phyloP scores from a whole-genome alignment of 2,329 filamentous ascomycete species.

The Alternaria sp. region DNA sequence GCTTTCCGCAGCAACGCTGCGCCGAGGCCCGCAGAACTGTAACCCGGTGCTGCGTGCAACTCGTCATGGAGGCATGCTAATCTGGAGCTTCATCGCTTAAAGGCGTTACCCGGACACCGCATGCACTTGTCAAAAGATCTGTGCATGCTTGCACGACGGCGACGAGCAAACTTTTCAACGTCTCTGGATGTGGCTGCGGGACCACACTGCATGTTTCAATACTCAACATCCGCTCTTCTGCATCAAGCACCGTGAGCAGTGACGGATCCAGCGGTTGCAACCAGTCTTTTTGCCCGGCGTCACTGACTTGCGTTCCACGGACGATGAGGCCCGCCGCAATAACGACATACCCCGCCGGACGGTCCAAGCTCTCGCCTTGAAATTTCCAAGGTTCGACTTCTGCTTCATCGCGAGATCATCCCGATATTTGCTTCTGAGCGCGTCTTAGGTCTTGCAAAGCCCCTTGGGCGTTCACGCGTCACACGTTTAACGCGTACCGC shows the following conservation, averaged over 20 bases:
- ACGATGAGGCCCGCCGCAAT: slow-evolving; percentile 26
- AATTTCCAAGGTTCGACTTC: slow-evolving; percentile 25
- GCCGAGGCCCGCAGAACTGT: slow-evolving; percentile 17
- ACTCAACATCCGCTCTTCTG: slow-evolving; percentile 19
- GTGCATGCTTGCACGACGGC: slow-evolving; percentile 30
- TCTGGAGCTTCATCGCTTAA: slow-evolving; percentile 29
- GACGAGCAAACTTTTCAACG: slow-evolving; percentile 41
- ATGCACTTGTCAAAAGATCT: slow-evolving; percentile 33
- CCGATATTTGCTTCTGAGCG: slow-evolving; percentile 15
- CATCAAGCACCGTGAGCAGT: slow-evolving; percentile 14
- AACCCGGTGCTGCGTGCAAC: slow-evolving; percentile 21
- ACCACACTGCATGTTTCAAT: slow-evolving; percentile 36
- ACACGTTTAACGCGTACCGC: slow-evolving; percentile 17
- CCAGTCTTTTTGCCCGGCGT: slow-evolving; percentile 16
- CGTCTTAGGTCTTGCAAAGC: slow-evolving; percentile 8
- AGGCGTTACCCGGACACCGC: slow-evolving; percentile 31
- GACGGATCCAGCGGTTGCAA: slow-evolving; percentile 7
- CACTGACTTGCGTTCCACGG: slow-evolving; percentile 22
- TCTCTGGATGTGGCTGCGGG: slow-evolving; percentile 28
- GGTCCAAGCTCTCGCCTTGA: slow-evolving; percentile 25
- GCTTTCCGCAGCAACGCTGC: slow-evolving; percentile 21
- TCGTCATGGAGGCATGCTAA: slow-evolving; percentile 24
- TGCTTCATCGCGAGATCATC: slow-evolving; percentile 27
- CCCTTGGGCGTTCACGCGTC: slow-evolving; percentile 12
- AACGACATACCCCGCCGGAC: slow-evolving; percentile 28